Evolutionary conservation across 2,329 filamentous ascomycete genomes (phyloP).

Genomic region (Fusarium proliferatum): DNA sequence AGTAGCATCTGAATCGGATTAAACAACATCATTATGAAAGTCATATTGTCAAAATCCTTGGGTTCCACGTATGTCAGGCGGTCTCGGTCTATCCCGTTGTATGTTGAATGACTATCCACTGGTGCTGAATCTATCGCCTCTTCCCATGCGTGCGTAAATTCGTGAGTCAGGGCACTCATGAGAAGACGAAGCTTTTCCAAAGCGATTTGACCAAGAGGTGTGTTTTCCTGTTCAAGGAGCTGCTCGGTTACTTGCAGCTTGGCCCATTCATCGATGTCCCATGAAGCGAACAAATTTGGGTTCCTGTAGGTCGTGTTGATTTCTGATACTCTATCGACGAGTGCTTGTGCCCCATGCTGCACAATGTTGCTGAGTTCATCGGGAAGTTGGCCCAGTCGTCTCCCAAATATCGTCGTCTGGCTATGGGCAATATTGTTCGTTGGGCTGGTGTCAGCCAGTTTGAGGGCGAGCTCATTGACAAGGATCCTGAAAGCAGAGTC

Average conservation of each 20-base stretch:
- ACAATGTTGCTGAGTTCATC: slow-evolving; percentile 67
- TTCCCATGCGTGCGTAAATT: slow-evolving; percentile 33
- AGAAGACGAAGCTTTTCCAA: slow-evolving; percentile 34
- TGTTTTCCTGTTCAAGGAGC: slow-evolving; percentile 36
- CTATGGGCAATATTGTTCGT: not conserved
- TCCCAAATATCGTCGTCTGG: slow-evolving; percentile 56
- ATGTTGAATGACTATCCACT: not conserved
- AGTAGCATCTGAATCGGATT: slow-evolving; percentile 42
- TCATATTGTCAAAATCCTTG: slow-evolving; percentile 38
- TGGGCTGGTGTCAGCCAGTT: slow-evolving; percentile 45
- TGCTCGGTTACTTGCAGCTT: slow-evolving; percentile 43
- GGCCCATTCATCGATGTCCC: slow-evolving; percentile 50
- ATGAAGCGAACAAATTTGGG: slow-evolving; percentile 42
- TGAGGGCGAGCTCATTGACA: slow-evolving; percentile 71
- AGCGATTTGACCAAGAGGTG: slow-evolving; percentile 3
- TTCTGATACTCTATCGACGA: slow-evolving; percentile 59
- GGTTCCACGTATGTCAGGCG: slow-evolving; percentile 53
- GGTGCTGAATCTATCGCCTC: not conserved
- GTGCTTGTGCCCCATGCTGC: slow-evolving; percentile 66
- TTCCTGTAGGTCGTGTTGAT: slow-evolving; percentile 48
- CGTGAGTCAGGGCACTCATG: slow-evolving; percentile 35
- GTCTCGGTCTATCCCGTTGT: slow-evolving; percentile 47
- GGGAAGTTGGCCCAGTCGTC: slow-evolving; percentile 59
- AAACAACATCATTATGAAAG: slow-evolving; percentile 17
- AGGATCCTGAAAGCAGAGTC: slow-evolving; percentile 67